Percentiles rank a stretch among this genome's conserved stretches.
These are phyloP conservation scores for Raddia distichophylla DNA, from an alignment of 176 grass and related monocot genomes.

Conservation along the genomic window DNA sequence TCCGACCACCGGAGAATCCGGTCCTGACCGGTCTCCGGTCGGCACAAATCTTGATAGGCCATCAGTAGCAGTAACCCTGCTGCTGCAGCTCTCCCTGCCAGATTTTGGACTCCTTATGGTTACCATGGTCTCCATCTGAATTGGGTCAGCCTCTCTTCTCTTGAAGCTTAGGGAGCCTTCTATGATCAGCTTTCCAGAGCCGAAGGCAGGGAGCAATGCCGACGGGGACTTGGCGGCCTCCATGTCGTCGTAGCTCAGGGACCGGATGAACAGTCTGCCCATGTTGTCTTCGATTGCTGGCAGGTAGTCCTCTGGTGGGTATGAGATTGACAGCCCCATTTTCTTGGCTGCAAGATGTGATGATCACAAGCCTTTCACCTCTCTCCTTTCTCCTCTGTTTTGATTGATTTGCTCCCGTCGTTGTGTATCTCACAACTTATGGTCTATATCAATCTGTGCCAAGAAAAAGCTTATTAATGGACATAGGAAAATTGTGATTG, in stretches of 20 bases:
- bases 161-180: slow-evolving; percentile 71
- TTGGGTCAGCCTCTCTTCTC: slow-evolving; percentile 47
- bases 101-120: slow-evolving; percentile 45
- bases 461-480: slow-evolving; percentile 29
- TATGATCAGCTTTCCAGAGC: slow-evolving; percentile 50
- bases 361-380: slow-evolving; percentile 25
- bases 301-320: slow-evolving; percentile 53
- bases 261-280: slow-evolving; percentile 58
- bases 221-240: slow-evolving; percentile 31
- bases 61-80: neutral
- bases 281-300: slow-evolving; percentile 54
- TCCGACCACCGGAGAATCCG: slow-evolving; percentile 31
- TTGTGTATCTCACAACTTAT: slow-evolving; percentile 24
- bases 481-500: neutral
- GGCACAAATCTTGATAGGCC: slow-evolving; percentile 42
- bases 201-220: slow-evolving; percentile 6
- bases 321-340: slow-evolving; percentile 68
- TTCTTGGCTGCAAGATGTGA: slow-evolving; percentile 25
- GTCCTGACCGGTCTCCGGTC: slow-evolving; percentile 9
- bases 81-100: slow-evolving; percentile 17
- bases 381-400: slow-evolving; percentile 9
- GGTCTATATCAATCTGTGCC: slow-evolving; percentile 8
- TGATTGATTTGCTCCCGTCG: slow-evolving; percentile 7
- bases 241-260: slow-evolving; percentile 63
- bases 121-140: slow-evolving; percentile 50